Percentiles rank a stretch among this genome's conserved stretches.
Conservation (phyloP, 176 grass and related monocot genomes). For the Tillandsia fasciculata region DNA sequence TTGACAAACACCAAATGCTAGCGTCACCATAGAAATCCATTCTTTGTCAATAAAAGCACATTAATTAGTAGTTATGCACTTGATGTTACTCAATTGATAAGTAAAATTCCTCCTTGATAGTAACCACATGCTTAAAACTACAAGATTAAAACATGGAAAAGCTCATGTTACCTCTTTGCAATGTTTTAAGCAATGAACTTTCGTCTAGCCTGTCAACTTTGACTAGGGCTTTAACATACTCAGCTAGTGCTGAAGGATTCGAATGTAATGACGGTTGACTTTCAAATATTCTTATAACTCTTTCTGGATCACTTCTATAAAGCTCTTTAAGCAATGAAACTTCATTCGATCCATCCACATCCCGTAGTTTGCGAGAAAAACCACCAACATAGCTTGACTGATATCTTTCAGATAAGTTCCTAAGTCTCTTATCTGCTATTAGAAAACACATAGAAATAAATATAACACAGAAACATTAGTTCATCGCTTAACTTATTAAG, state of each 20-base stretch:
- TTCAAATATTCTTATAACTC: conserved; percentile 75
- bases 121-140: background rate
- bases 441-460: background rate
- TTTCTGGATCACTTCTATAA: conserved; percentile 71
- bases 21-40: no score
- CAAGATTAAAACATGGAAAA: background rate
- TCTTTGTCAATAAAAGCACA: no score
- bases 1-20: no score
- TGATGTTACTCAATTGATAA: background rate
- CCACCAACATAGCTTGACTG: conserved; percentile 71
- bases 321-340: conserved; percentile 58
- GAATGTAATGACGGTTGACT: conserved; percentile 66
- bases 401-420: conserved; percentile 50
- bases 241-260: conserved; percentile 66
- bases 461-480: background rate
- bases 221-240: conserved; percentile 82
- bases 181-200: conserved; percentile 58
- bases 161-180: conserved; percentile 66
- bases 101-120: no score
- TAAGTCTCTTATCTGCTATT: conserved; percentile 37
- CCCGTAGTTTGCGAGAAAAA: conserved; percentile 47
- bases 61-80: background rate
- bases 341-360: conserved; percentile 43
- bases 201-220: conserved; percentile 69
- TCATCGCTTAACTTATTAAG: background rate